Percentiles rank a stretch among this genome's conserved stretches.
phyloP scores from a whole-genome alignment of 106 monocot genomes.

The Vanilla planifolia region DNA sequence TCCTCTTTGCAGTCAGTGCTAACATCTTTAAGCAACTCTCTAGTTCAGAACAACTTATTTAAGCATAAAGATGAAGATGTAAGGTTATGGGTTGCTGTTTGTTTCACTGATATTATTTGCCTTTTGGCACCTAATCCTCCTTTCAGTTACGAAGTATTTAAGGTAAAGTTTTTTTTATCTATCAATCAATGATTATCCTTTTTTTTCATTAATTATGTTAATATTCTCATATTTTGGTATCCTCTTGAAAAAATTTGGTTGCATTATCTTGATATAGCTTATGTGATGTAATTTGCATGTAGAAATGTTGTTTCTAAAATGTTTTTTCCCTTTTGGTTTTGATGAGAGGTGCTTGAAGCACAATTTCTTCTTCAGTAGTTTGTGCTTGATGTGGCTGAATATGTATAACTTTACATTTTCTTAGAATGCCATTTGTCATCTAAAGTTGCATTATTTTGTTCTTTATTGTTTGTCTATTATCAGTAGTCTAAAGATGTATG shows the following conservation, averaged over 20 bases:
- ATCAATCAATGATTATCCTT: not conserved
- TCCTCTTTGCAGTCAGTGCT: slow-evolving; percentile 31
- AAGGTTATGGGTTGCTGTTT: slow-evolving; percentile 63
- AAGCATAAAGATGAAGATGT: slow-evolving; percentile 88
- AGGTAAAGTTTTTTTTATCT: slow-evolving; percentile 31
- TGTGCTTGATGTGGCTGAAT: too few species aligned
- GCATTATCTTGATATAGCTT: not conserved
- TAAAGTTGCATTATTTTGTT: too few species aligned
- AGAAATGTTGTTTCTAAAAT: too few species aligned
- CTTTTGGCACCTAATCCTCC: slow-evolving; percentile 77
- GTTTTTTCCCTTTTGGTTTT: too few species aligned
- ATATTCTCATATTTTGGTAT: not conserved
- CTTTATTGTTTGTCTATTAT: too few species aligned
- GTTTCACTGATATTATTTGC: slow-evolving; percentile 75
- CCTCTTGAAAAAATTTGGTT: not conserved
- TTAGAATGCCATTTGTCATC: too few species aligned
- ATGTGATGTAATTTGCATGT: too few species aligned
- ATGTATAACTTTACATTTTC: too few species aligned
- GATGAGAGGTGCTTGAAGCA: too few species aligned
- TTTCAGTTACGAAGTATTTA: slow-evolving; percentile 68
- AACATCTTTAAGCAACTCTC: slow-evolving; percentile 32
- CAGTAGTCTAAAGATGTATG: too few species aligned
- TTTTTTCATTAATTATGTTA: not conserved
- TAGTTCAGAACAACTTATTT: slow-evolving; percentile 52
- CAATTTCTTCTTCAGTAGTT: too few species aligned